Base-by-base conservation (phyloP, 805 yeast species). In the Pichia kluyveri region DNA sequence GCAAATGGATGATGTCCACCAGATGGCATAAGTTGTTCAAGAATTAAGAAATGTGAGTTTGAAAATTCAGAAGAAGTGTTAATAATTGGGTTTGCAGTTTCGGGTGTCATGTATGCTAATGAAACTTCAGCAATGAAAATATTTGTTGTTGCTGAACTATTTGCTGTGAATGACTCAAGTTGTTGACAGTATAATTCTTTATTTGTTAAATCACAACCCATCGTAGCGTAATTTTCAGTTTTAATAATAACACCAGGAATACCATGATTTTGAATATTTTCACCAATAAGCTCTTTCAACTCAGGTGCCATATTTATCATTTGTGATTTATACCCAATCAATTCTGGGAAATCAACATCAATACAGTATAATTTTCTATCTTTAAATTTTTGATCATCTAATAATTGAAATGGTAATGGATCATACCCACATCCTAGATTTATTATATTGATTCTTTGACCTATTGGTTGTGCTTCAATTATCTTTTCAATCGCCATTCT, bases 51-150 rank as follows among this genome's bases (percentile, higher is more conserved):
- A 58, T 83, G 86, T 2, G 83, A 66, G 40, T 73, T 69, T 3
- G 73, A 68, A 15, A 77, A 63, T 0, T 48, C 48, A 5, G 81
- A 67, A 2, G 79, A 68, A 53, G 70, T 65, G 27, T 63, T 54
- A 36, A 86, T 77, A 8, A 86, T 74, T 2, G 72, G 69, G 58
- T 86, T 81, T 7, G 95, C 87, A 48, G 72, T 70, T 37, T 70
- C 71, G 12, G 84, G 81, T 38, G 72, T 68, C 93, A 86, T 86
- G 60, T 86, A 86, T 0, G 91, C 89, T 47, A 86, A 64, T 0
- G 95, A 85, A 5, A 86, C 95, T 60, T 86, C 95, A 1, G 95
- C 91, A 38, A 87, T 71, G 58, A 83, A 86, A 2, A 86, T 70
- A 42, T 73, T 78, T 5, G 73, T 65, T 2, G 69, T 56, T n/a